Conservation (phyloP, 2,329 filamentous ascomycete species). For the Trichoderma cornu-damae region DNA sequence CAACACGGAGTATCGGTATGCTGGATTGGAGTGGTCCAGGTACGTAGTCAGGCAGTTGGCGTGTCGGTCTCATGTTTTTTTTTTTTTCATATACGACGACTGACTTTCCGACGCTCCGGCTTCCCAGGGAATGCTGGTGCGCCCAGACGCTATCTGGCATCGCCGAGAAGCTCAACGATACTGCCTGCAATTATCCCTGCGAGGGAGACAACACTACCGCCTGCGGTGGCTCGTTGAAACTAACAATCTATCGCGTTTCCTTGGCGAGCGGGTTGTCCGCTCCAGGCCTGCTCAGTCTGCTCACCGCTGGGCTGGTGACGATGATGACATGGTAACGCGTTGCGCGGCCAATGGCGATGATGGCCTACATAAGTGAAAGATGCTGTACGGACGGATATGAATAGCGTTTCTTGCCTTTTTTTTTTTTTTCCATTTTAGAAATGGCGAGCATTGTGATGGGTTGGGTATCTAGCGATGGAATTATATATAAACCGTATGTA, state of each 20-base stretch:
- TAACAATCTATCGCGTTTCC: constrained; percentile 41
- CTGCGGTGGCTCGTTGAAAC: constrained; percentile 50
- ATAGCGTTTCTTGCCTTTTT: neutral
- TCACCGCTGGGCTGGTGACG: neutral
- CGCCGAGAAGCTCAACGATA: constrained; percentile 42
- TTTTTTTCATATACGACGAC: neutral
- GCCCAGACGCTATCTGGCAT: constrained; percentile 44
- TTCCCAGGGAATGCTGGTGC: constrained; percentile 56
- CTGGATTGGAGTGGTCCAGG: constrained; percentile 51
- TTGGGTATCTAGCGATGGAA: neutral
- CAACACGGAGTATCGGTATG: constrained; percentile 41
- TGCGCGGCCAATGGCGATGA: neutral
- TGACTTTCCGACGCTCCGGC: neutral
- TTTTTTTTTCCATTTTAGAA: neutral
- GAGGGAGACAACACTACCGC: constrained; percentile 47
- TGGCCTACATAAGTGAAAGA: neutral
- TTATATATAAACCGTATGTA: neutral
- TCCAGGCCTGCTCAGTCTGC: neutral
- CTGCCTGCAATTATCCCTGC: constrained; percentile 48
- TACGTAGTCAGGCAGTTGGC: constrained; percentile 24
- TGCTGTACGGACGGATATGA: neutral
- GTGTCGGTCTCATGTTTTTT: neutral
- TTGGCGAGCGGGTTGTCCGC: neutral
- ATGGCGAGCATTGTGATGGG: too few relatives aligned
- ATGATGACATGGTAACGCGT: neutral